Conservation (phyloP, 805 yeast species). For the Candida dajiaensis region DNA sequence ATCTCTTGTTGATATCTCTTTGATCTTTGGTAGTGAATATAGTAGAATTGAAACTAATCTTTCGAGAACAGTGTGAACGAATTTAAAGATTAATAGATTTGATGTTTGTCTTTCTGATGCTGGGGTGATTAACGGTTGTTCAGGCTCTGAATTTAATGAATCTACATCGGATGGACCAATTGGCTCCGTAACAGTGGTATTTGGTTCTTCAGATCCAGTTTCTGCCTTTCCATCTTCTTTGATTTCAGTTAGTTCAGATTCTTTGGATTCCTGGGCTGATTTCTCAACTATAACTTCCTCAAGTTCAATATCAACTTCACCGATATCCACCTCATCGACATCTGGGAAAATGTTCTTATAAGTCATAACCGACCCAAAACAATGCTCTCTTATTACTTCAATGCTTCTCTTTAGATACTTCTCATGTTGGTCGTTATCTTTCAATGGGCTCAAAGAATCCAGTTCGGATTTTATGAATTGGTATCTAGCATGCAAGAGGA, state of each 20-base stretch:
- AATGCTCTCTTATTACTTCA: slow-evolving; percentile 80
- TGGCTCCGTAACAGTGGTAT: slow-evolving; percentile 5
- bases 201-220: slow-evolving; percentile 17
- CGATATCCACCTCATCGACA: slow-evolving; percentile 22
- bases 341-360: slow-evolving; percentile 57
- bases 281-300: not conserved
- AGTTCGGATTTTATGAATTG: slow-evolving; percentile 62
- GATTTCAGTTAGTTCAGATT: not conserved
- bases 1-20: slow-evolving; percentile 40
- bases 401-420: slow-evolving; percentile 71
- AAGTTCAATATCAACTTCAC: slow-evolving; percentile 7
- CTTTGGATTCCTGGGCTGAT: not conserved
- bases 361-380: slow-evolving; percentile 66
- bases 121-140: slow-evolving; percentile 12
- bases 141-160: slow-evolving; percentile 1
- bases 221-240: not conserved
- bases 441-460: slow-evolving; percentile 49
- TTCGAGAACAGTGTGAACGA: slow-evolving; percentile 28
- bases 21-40: slow-evolving; percentile 29
- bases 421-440: slow-evolving; percentile 43
- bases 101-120: slow-evolving; percentile 11
- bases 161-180: slow-evolving; percentile 13
- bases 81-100: slow-evolving; percentile 30
- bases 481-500: slow-evolving; percentile 63
- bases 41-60: slow-evolving; percentile 27